A percentile compares a stretch with the other conserved stretches of the same genome.
These are phyloP conservation scores for Phytophthora boehmeriae DNA, from an alignment of 352 stramenopile genomes.

Conservation along the genomic window DNA sequence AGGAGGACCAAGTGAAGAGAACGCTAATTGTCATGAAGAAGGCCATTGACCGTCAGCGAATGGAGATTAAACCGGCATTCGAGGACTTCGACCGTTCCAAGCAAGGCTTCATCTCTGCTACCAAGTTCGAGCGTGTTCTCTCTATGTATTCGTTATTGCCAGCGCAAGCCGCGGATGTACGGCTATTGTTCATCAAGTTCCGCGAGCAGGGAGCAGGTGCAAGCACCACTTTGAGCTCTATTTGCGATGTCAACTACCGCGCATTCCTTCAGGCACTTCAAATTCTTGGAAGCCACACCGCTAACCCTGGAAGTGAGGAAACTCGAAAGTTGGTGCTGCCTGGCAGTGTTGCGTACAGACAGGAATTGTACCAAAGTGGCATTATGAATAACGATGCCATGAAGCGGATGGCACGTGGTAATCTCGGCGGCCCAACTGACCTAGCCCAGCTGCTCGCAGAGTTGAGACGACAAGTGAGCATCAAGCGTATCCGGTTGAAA, in stretches of 20 bases:
- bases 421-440: constrained; percentile 31
- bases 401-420: constrained; percentile 40
- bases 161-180: constrained; percentile 44
- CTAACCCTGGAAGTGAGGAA: constrained; percentile 22
- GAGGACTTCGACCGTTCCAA: constrained; percentile 84
- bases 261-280: constrained; percentile 76
- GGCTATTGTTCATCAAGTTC: constrained; percentile 79
- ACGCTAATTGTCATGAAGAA: constrained; percentile 56
- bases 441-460: constrained; percentile 58
- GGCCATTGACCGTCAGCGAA: constrained; percentile 65
- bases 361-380: constrained; percentile 56
- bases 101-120: constrained; percentile 77
- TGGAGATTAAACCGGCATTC: constrained; percentile 82
- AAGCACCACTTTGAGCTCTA: constrained; percentile 60
- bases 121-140: constrained; percentile 85
- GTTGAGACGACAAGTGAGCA: constrained; percentile 61
- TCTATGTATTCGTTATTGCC: constrained; percentile 77
- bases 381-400: constrained; percentile 27
- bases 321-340: constrained; percentile 38
- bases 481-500: constrained; percentile 80
- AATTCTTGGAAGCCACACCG: constrained; percentile 35
- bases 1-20: constrained; percentile 61
- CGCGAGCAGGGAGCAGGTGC: constrained; percentile 55
- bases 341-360: constrained; percentile 64
- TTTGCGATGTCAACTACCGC: constrained; percentile 86